phyloP scores from a whole-genome alignment of 345 rosid species.

The Lepidium aucheri region DNA sequence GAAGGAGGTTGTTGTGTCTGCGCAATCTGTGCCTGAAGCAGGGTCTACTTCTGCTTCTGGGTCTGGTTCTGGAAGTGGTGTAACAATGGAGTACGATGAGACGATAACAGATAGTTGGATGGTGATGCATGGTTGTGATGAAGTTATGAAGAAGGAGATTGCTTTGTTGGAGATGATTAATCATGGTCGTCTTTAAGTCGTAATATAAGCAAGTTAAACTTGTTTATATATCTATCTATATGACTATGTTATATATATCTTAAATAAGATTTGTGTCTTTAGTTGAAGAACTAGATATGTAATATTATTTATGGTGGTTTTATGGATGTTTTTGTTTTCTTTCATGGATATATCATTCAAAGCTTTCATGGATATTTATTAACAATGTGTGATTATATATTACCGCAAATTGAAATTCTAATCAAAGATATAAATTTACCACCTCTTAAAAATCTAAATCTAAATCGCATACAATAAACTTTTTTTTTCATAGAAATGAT shows the following conservation, averaged over 20 bases:
- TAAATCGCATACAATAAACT: no score
- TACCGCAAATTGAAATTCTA: no score
- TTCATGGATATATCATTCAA: no score
- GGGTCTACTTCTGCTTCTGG: conserved; percentile 5
- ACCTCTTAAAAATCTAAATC: no score
- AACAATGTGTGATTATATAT: no score
- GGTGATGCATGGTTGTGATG: conserved; percentile 31
- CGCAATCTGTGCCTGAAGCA: conserved; percentile 2
- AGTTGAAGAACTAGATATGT: not conserved
- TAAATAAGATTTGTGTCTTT: not conserved
- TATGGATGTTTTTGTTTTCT: not conserved
- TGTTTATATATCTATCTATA: not conserved
- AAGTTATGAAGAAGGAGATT: conserved; percentile 24
- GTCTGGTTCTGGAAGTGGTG: conserved; percentile 3
- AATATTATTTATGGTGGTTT: not conserved
- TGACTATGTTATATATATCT: not conserved
- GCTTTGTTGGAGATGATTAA: conserved; percentile 21
- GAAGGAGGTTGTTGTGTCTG: not conserved
- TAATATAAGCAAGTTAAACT: not conserved
- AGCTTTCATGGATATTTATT: no score
- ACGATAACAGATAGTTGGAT: conserved; percentile 24
- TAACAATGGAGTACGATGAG: conserved; percentile 13
- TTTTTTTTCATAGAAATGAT: no score
- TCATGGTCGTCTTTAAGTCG: conserved; percentile 9
- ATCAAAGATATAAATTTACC: no score